phyloP scores from a whole-genome alignment of 768 basidiomycete genomes.

The Lactarius indigo region DNA sequence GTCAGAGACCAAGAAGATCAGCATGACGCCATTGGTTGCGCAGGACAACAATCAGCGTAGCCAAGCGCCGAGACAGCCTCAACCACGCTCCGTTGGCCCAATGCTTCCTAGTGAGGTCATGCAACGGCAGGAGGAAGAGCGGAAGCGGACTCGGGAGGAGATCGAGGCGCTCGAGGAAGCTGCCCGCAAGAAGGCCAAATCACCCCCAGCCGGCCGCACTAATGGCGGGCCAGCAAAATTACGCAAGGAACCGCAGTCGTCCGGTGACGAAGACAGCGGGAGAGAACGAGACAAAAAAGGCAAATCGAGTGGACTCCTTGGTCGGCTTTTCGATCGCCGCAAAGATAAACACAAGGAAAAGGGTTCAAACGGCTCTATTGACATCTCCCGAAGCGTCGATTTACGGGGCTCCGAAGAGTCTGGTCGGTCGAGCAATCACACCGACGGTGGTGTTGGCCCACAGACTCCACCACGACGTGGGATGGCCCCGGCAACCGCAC shows the following conservation, averaged over 20 bases:
- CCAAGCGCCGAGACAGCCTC: slow-evolving; percentile 14
- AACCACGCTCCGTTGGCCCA: slow-evolving; percentile 28
- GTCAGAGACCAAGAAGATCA: slow-evolving; percentile 72
- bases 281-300: slow-evolving; percentile 63
- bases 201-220: slow-evolving; percentile 4
- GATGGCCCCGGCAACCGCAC: slow-evolving; percentile 32
- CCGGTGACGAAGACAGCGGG: slow-evolving; percentile 39
- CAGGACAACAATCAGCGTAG: slow-evolving; percentile 44
- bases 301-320: slow-evolving; percentile 64
- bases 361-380: slow-evolving; percentile 39
- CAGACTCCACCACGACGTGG: slow-evolving; percentile 33
- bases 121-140: slow-evolving; percentile 50
- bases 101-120: slow-evolving; percentile 39
- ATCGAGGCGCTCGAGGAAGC: slow-evolving; percentile 42
- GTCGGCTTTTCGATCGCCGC: slow-evolving; percentile 69
- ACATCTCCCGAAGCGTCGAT: slow-evolving; percentile 35
- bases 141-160: slow-evolving; percentile 52
- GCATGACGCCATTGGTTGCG: slow-evolving; percentile 74
- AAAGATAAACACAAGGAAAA: slow-evolving; percentile 73
- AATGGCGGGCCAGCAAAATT: slow-evolving; percentile 33
- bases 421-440: slow-evolving; percentile 45
- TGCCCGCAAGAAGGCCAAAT: slow-evolving; percentile 46
- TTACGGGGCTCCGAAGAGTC: slow-evolving; percentile 61
- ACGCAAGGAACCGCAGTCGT: slow-evolving; percentile 42
- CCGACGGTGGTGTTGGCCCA: slow-evolving; percentile 6